Evolutionary conservation across 306 rosid species (phyloP), one percentile per base, ranked within the genome.

Genomic region (Casuarina cunninghamiana): DNA sequence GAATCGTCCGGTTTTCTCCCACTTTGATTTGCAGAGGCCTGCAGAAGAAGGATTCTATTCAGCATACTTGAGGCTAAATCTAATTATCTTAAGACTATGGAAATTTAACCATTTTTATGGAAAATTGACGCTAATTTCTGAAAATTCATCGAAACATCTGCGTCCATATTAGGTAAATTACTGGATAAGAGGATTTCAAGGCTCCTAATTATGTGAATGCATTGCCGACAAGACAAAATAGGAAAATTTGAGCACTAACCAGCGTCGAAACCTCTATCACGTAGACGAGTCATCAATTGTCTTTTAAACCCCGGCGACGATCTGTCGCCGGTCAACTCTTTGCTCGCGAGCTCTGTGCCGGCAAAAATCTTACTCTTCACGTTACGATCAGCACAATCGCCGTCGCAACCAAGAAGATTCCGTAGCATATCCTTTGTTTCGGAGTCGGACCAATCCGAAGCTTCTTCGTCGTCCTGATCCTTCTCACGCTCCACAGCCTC

Each of bases 11-110:
- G 16, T 83, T 81, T 81, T 91, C 71, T 81, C 90, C 96, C 93
- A 88, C 76, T 86, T 89, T 0, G 97, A 87, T 86, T 95, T 95
- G 97, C 98, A 91, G 0, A 95, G 89, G 5, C 97, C 97, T 95
- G 88, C 32, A 15, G 15, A 54, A 51, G 16, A 15, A 50, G n/a
- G 37, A 41, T 26, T 4, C 9, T 11, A 19, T 17, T 35, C 65
- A 7, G 32, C 32, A 26, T 26, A 26, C 32, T 26, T 26, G 32
- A 26, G 32, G 32, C 32, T 26, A 26, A 26, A 26, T 26, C 32
- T 26, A 26, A 26, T 26, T 0, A 26, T 26, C 32, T 26, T 0
- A 26, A 26, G 32, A 0, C 32, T 26, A 26, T 26, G 32, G 32
- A 26, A 26, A 26, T 26, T 26, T 26, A 26, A 26, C 32, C 32